Conservation (phyloP, 352 stramenopile genomes). For the Peronospora farinosa region DNA sequence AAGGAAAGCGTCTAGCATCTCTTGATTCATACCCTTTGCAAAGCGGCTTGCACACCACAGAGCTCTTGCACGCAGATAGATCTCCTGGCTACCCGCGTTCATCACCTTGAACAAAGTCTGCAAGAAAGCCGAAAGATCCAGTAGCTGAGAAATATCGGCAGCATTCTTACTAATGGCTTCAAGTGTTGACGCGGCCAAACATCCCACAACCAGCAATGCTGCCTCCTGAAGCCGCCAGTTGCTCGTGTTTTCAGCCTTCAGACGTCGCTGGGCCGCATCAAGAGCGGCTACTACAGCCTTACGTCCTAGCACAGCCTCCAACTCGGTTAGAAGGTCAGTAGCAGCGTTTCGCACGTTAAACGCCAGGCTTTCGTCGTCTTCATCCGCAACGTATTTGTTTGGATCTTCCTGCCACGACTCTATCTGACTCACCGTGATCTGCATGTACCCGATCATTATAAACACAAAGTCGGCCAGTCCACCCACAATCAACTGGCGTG, state of each 20-base stretch:
- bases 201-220: constrained; percentile 63
- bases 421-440: constrained; percentile 72
- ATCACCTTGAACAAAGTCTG: constrained; percentile 76
- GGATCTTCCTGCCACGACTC: constrained; percentile 71
- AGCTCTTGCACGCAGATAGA: constrained; percentile 70
- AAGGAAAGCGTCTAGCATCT: constrained; percentile 68
- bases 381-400: constrained; percentile 81
- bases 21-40: constrained; percentile 56
- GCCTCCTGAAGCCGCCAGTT: constrained; percentile 76
- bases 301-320: constrained; percentile 57
- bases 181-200: constrained; percentile 50
- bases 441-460: constrained; percentile 81
- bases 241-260: constrained; percentile 37
- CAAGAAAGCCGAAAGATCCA: constrained; percentile 61
- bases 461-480: constrained; percentile 66
- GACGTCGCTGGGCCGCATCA: constrained; percentile 53
- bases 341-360: constrained; percentile 75
- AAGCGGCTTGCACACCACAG: constrained; percentile 78
- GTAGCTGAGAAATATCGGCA: constrained; percentile 35
- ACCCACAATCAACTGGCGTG: constrained; percentile 43
- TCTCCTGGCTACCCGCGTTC: constrained; percentile 53
- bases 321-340: constrained; percentile 52
- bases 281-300: constrained; percentile 54
- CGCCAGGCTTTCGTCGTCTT: constrained; percentile 77
- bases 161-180: constrained; percentile 50